Base-by-base conservation (phyloP, 2,329 filamentous ascomycete species). In the Ceratocystis diversiconidia region DNA sequence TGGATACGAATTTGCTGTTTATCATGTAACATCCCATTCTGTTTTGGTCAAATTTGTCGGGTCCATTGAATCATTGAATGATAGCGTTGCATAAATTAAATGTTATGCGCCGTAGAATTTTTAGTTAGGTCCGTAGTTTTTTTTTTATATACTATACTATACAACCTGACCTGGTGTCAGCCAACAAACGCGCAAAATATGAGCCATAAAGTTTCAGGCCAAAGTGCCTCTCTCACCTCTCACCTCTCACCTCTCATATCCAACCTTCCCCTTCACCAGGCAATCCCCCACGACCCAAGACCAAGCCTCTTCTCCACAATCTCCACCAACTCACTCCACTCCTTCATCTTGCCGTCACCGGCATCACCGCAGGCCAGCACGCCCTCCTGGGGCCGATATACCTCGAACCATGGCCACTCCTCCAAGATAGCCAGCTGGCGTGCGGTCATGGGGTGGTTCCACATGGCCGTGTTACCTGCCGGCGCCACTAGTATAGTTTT, bases 391-490 rank as follows among this genome's bases (percentile, higher is more conserved):
- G 92, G 89, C 63, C 78, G 75, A 68, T 95, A 72, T 19, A 95
- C 83, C 71, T 89, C 85, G 69, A 94, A 81, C 87, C 84, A 87
- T 5, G 77, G 77, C 74, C 74, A 77, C 61, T 87, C 81, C 69
- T 86, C 81, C 60, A 96, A 76, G 0, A 88, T 77, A 50, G 76
- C 76, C 46, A 96, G 75, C 69, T 96, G 90, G 69, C 82, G 84
- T 62, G 76, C 79, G 0, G 92, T 96, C 59, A 95, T 78, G 1
- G 91, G 92, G 73, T 96, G 90, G 65, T 80, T 79, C 87, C 89
- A 95, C 92, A 96, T 96, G 3, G 86, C 85, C 28, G 85, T 90
- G 73, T 96, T 96, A 90, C 96, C 95, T 36, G 88, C 85, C 1
- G 87, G 86, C 1, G 88, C 88, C 0, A 92, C 87, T 1, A 94